phyloP scores from a whole-genome alignment of 306 rosid genomes.

The Calophaca sinica region DNA sequence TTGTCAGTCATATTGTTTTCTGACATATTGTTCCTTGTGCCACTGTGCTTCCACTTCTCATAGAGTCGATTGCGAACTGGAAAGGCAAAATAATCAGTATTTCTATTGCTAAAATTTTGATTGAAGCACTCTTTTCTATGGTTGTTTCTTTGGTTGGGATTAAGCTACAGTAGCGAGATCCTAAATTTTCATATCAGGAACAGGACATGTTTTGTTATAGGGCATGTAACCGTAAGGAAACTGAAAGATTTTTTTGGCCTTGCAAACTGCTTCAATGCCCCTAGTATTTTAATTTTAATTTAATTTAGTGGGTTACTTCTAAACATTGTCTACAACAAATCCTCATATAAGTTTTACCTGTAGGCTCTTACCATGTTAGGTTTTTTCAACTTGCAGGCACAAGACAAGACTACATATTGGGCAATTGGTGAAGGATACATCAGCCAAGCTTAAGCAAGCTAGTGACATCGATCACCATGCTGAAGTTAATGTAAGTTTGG shows the following conservation, averaged over 20 bases:
- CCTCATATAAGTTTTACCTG: constrained; percentile 9
- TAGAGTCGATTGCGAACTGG: not conserved
- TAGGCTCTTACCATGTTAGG: not conserved
- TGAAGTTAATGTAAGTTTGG: constrained; percentile 74
- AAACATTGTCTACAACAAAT: not conserved
- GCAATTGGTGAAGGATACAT: constrained; percentile 95
- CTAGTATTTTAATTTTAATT: constrained; percentile 3
- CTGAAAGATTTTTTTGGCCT: constrained; percentile 29
- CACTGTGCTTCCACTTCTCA: constrained; percentile 1
- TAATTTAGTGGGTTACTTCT: not conserved
- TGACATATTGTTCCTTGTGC: not conserved
- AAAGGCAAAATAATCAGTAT: not conserved
- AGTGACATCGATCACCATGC: constrained; percentile 90
- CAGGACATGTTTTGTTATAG: constrained; percentile 7
- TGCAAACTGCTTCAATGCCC: not conserved
- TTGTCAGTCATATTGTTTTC: not conserved
- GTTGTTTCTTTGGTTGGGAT: constrained; percentile 29
- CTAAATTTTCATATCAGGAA: constrained; percentile 15
- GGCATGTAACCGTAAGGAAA: constrained; percentile 6
- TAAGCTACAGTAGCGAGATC: constrained; percentile 8
- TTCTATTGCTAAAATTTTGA: not conserved
- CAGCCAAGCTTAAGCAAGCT: constrained; percentile 93
- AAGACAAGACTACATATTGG: constrained; percentile 96
- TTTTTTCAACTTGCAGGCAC: constrained; percentile 68
- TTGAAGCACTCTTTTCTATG: not conserved